phyloP scores from a whole-genome alignment of 306 rosid species.

The Corylus heterophylla region DNA sequence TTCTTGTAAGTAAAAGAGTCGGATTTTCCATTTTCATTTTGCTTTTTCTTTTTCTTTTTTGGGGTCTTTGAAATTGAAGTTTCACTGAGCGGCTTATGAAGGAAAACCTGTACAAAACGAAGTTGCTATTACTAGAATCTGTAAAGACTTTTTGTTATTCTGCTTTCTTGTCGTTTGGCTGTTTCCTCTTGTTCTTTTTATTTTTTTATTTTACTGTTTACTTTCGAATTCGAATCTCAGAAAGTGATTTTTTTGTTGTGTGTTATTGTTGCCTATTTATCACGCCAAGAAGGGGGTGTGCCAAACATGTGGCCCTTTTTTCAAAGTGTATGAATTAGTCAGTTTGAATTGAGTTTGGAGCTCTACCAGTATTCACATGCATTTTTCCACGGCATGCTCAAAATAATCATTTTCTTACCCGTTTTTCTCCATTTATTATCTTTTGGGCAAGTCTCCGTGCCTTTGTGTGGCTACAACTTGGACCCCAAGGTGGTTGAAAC shows the following conservation, averaged over 20 bases:
- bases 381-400: background rate
- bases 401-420: background rate
- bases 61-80: conserved; percentile 35
- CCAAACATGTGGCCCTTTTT: background rate
- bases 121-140: conserved; percentile 24
- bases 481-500: background rate
- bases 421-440: background rate
- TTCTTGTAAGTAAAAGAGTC: conserved; percentile 39
- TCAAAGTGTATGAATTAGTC: background rate
- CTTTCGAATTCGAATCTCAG: background rate
- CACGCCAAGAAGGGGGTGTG: background rate
- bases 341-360: background rate
- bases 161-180: background rate
- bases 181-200: background rate
- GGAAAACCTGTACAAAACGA: conserved; percentile 49
- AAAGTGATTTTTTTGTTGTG: background rate
- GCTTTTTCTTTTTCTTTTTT: background rate
- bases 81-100: conserved; percentile 34
- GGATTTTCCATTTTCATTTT: conserved; percentile 13
- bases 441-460: background rate
- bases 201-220: background rate
- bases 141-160: background rate
- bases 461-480: background rate
- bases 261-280: background rate
- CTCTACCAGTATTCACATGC: background rate